Base-by-base conservation (phyloP, 768 basidiomycete genomes). In the Clathrus columnatus region DNA sequence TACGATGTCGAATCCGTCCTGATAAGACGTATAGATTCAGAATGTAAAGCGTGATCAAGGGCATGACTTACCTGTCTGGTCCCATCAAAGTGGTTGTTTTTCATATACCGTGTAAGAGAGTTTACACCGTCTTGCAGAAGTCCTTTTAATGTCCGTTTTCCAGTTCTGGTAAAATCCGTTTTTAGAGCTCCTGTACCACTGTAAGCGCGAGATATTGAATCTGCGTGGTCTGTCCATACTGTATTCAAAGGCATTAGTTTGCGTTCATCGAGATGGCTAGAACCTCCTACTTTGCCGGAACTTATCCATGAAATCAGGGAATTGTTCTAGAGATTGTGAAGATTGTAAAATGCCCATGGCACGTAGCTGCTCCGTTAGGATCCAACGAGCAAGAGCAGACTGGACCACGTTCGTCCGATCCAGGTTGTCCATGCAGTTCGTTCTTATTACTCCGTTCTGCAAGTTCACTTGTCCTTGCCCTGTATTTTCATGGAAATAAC, bases 141-240 rank as follows among this genome's bases (percentile, higher is more conserved):
- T 28, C 96, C 96, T 58, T 84, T 80, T 50, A 73, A 80, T 2
- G 92, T 93, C 29, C 96, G 79, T 68, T 86, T 85, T 63, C 91
- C 93, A 0, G 93, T 97, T 50, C 94, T 78, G 17, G 95, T 98
- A 66, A 92, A 96, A 69, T 98, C 96, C 0, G 92, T 91, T 69
- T 99, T 99, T 61, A 99, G 69, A 1, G 96, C 96, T 11, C 89
- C 95, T 27, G 94, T 93, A 18, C 96, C 96, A 47, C 85, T 88
- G 69, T 99, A 99, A 0, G 94, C 93, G 46, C 76, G 81, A 0
- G 92, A 83, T 60, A 99, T 89, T 48, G 77, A 74, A 68, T 99
- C 92, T 16, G 91, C 96, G 65, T 98, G 95, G 62, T 98, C 90
- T 23, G 96, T 86, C 96, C 96, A 99, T 73, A 97, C 95, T 98